A percentile compares a stretch with the other conserved stretches of the same genome.
Evolutionary conservation across 768 basidiomycete genomes (phyloP).

Genomic region (Rhodocollybia butyracea): DNA sequence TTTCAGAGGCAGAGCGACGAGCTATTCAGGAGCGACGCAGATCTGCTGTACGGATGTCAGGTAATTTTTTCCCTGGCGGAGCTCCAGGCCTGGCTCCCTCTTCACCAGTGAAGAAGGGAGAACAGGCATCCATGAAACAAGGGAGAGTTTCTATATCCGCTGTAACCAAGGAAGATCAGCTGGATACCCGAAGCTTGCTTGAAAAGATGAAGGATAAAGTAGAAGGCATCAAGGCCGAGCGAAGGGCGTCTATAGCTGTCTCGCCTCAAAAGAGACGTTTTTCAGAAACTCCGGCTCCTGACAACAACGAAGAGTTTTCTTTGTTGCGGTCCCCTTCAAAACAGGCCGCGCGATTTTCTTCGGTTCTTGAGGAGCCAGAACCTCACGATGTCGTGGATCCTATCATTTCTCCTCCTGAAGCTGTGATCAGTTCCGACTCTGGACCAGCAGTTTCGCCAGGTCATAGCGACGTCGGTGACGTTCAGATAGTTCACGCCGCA

Average conservation of each 20-base stretch:
- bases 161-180: constrained; percentile 19
- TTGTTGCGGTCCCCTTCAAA: constrained; percentile 3
- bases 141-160: neutral
- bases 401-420: neutral
- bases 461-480: neutral
- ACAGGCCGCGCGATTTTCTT: neutral
- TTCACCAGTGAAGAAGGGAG: constrained; percentile 18
- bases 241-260: neutral
- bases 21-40: constrained; percentile 62
- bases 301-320: constrained; percentile 1
- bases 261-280: constrained; percentile 3
- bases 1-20: constrained; percentile 21
- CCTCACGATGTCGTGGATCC: neutral
- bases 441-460: neutral
- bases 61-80: constrained; percentile 45
- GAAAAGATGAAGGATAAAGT: constrained; percentile 49
- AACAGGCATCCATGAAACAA: neutral
- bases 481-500: neutral
- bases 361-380: neutral
- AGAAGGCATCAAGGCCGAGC: constrained; percentile 42
- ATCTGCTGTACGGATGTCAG: constrained; percentile 49
- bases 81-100: constrained; percentile 46
- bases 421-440: neutral
- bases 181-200: constrained; percentile 39
- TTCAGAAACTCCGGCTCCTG: neutral